A percentile compares a stretch with the other conserved stretches of the same genome.
These are phyloP conservation scores for Sarocladium oryzae DNA, from an alignment of 2,329 filamentous ascomycete species.

Conservation along the genomic window DNA sequence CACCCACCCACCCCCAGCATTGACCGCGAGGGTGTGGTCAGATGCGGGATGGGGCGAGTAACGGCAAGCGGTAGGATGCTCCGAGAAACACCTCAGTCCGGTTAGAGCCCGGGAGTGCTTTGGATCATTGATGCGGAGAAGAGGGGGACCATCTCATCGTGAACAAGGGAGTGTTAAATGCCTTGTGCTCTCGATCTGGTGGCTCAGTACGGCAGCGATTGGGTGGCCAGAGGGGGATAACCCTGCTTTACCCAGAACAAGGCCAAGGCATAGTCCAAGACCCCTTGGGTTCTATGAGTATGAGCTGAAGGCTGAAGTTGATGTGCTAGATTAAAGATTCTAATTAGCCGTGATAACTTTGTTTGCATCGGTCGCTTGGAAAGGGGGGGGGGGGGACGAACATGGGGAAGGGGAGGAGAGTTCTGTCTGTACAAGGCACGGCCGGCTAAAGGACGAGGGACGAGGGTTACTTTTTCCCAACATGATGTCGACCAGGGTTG, in stretches of 20 bases:
- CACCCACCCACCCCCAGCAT: background rate
- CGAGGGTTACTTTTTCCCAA: background rate
- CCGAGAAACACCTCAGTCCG: background rate
- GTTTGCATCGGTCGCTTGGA: background rate
- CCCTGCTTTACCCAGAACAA: conserved; percentile 4
- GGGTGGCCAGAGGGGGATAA: too few relatives aligned
- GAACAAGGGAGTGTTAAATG: too few relatives aligned
- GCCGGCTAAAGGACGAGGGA: background rate
- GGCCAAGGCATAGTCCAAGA: background rate
- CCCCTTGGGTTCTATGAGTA: background rate
- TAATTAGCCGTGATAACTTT: conserved; percentile 6
- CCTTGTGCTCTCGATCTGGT: too few relatives aligned
- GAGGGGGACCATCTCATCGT: too few relatives aligned
- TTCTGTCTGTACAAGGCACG: background rate
- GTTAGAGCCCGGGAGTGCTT: background rate
- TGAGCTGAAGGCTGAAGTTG: background rate
- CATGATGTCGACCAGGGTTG: background rate
- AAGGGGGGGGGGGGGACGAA: background rate
- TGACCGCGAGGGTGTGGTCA: background rate
- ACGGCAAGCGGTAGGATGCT: conserved; percentile 7
- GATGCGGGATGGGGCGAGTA: background rate
- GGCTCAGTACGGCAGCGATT: background rate
- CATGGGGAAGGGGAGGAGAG: background rate
- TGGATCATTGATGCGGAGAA: too few relatives aligned
- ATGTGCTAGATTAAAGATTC: background rate